Conservation (phyloP, 805 yeast species). For the Priceomyces carsonii region DNA sequence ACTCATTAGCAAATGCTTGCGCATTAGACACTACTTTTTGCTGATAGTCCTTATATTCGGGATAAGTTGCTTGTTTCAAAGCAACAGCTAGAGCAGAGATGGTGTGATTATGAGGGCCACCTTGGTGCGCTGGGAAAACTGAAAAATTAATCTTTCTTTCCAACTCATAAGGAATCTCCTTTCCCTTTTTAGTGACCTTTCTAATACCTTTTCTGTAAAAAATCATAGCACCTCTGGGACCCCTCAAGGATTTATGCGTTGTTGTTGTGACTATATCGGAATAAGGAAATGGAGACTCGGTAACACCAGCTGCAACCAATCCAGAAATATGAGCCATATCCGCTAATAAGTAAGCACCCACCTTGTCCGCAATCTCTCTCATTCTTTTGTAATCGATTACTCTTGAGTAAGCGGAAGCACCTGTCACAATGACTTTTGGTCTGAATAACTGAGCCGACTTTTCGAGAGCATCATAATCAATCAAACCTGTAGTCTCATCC, state of each 20-base stretch:
- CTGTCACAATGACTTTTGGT: slow-evolving; percentile 96
- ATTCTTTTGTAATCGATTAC: slow-evolving; percentile 94
- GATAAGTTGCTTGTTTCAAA: slow-evolving; percentile 86
- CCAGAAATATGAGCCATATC: slow-evolving; percentile 99
- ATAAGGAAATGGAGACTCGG: slow-evolving; percentile 93
- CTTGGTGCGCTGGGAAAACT: slow-evolving; percentile 99
- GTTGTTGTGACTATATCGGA: slow-evolving; percentile 98
- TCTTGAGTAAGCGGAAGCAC: slow-evolving; percentile 98
- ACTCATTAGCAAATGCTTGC: slow-evolving; percentile 72
- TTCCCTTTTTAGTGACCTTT: slow-evolving; percentile 87
- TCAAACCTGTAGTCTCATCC: slow-evolving; percentile 85
- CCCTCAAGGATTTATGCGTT: slow-evolving; percentile 97
- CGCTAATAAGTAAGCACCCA: slow-evolving; percentile 92
- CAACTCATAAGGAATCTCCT: slow-evolving; percentile 85
- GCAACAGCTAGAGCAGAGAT: slow-evolving; percentile 97
- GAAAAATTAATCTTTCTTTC: slow-evolving; percentile 96
- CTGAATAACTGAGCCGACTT: slow-evolving; percentile 88
- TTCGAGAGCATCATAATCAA: slow-evolving; percentile 94
- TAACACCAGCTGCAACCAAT: slow-evolving; percentile 91
- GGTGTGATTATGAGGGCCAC: slow-evolving; percentile 99
- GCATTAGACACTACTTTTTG: slow-evolving; percentile 87
- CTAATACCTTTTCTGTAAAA: slow-evolving; percentile 96
- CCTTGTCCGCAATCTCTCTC: slow-evolving; percentile 95
- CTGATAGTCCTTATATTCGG: slow-evolving; percentile 91
- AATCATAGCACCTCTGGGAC: slow-evolving; percentile 99